Evolutionary conservation across 371 early-diverging fungal genomes (phyloP).

Genomic region (Mortierella sp.): DNA sequence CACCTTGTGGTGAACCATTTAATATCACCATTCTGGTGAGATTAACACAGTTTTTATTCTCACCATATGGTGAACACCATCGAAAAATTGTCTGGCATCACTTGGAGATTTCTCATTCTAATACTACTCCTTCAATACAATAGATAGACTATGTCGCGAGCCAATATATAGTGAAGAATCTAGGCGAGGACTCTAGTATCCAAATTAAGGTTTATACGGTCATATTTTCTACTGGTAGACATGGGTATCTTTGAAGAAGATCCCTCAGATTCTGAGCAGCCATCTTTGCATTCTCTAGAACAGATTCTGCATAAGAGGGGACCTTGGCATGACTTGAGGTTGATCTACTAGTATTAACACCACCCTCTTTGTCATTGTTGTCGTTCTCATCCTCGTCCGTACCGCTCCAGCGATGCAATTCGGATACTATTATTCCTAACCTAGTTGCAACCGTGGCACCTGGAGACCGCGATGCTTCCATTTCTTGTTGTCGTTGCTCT

Average conservation of each 20-base stretch:
- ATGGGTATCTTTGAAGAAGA: slow-evolving; percentile 10
- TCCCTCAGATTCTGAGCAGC: slow-evolving; percentile 12
- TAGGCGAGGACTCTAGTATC: too few relatives aligned
- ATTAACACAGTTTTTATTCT: too few relatives aligned
- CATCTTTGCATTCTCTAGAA: slow-evolving; percentile 20
- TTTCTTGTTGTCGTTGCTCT: not conserved
- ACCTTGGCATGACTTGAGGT: not conserved
- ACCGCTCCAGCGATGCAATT: slow-evolving; percentile 25
- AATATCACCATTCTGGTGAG: too few relatives aligned
- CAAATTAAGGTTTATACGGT: not conserved
- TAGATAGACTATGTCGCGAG: too few relatives aligned
- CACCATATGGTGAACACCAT: too few relatives aligned
- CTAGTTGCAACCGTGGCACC: not conserved
- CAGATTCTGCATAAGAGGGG: slow-evolving; percentile 12
- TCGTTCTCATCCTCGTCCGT: not conserved
- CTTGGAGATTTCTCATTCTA: too few relatives aligned
- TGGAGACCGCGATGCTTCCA: not conserved
- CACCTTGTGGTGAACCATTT: too few relatives aligned
- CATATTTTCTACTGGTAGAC: not conserved
- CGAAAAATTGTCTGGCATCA: too few relatives aligned
- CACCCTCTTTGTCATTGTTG: not conserved
- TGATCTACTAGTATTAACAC: not conserved
- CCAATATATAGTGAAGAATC: too few relatives aligned
- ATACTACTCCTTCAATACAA: too few relatives aligned
- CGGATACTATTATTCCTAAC: slow-evolving; percentile 16